Conservation (phyloP, 1,284 basidiomycete species). For the Apiotrichum gamsii region DNA sequence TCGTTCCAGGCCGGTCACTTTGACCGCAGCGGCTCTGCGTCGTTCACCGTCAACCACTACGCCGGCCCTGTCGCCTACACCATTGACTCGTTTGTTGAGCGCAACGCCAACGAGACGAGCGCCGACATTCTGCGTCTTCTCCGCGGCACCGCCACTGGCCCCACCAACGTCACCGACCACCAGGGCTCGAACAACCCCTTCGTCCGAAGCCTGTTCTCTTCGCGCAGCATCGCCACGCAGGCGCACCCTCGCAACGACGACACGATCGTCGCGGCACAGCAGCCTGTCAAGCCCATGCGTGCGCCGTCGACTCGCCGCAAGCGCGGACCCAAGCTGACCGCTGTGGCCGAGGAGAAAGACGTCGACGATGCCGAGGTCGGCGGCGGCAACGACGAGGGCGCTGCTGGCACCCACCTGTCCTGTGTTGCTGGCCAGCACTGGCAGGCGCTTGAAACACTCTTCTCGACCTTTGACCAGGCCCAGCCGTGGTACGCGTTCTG, state of each 20-base stretch:
- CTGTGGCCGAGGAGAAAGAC: slow-evolving; percentile 57
- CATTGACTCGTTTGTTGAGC: slow-evolving; percentile 78
- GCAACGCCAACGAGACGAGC: slow-evolving; percentile 82
- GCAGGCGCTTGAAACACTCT: slow-evolving; percentile 71
- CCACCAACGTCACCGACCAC: slow-evolving; percentile 49
- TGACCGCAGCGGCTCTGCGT: slow-evolving; percentile 72
- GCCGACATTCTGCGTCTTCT: slow-evolving; percentile 89
- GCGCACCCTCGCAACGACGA: slow-evolving; percentile 86
- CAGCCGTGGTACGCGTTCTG: slow-evolving; percentile 91
- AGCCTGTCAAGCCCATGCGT: slow-evolving; percentile 86
- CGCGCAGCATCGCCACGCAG: slow-evolving; percentile 79
- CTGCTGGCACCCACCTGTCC: slow-evolving; percentile 57
- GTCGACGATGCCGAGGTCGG: slow-evolving; percentile 47
- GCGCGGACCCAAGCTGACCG: slow-evolving; percentile 52
- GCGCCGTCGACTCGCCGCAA: slow-evolving; percentile 81
- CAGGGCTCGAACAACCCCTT: slow-evolving; percentile 81
- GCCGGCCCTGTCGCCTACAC: slow-evolving; percentile 88
- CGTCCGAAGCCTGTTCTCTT: slow-evolving; percentile 80
- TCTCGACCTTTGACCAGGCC: slow-evolving; percentile 82
- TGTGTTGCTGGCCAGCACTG: slow-evolving; percentile 86
- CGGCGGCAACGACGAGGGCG: slow-evolving; percentile 51
- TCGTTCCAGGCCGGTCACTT: slow-evolving; percentile 74
- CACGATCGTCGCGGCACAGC: slow-evolving; percentile 88
- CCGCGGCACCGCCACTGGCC: slow-evolving; percentile 52
- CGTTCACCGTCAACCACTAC: slow-evolving; percentile 89